Evolutionary conservation across 2,329 filamentous ascomycete species (phyloP).

Genomic region (Epichloe elymi): DNA sequence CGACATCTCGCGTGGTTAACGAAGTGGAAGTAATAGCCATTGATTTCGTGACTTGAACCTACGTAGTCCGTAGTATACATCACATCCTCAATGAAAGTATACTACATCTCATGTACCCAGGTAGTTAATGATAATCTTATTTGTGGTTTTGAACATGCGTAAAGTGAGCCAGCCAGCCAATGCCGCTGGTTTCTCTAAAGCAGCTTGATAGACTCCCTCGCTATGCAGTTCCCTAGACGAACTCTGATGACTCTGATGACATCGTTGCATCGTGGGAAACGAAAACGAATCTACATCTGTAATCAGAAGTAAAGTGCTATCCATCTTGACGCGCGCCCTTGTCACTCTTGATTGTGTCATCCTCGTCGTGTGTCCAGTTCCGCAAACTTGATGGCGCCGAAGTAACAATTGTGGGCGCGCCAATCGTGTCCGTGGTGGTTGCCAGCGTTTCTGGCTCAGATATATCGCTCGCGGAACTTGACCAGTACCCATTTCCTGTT

Average conservation of each 20-base stretch:
- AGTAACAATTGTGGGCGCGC: neutral
- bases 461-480: slow-evolving; percentile 3
- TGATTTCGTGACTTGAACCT: too few relatives aligned
- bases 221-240: neutral
- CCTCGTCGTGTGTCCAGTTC: slow-evolving; percentile 2
- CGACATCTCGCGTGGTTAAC: too few relatives aligned
- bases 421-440: slow-evolving; percentile 1
- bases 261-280: neutral
- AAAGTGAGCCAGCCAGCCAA: neutral
- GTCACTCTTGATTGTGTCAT: neutral
- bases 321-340: neutral
- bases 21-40: too few relatives aligned
- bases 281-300: neutral
- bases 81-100: too few relatives aligned
- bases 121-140: too few relatives aligned
- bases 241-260: neutral
- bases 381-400: slow-evolving; percentile 1
- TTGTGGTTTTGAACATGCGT: neutral
- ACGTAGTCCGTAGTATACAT: too few relatives aligned
- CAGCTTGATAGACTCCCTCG: neutral
- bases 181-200: neutral
- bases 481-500: neutral
- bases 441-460: neutral
- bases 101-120: too few relatives aligned
- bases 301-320: neutral